Evolutionary conservation across 2,329 filamentous ascomycete genomes (phyloP).

Genomic region (Fusarium gaditjirri): DNA sequence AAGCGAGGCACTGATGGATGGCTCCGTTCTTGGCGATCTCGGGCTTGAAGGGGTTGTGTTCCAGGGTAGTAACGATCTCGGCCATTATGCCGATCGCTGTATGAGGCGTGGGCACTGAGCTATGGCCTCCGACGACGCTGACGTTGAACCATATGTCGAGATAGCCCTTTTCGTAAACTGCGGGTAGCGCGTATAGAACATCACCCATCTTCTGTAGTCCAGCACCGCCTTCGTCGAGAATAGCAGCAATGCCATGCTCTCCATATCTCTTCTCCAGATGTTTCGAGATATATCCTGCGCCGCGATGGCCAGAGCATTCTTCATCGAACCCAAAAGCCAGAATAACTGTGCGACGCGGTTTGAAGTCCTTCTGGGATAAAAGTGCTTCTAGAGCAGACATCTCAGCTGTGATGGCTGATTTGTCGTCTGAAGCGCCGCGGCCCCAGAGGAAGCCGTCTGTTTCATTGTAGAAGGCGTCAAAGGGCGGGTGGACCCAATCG

Average conservation of each 20-base stretch:
- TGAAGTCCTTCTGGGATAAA: slow-evolving; percentile 58
- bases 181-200: slow-evolving; percentile 63
- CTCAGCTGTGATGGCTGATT: slow-evolving; percentile 52
- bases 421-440: slow-evolving; percentile 53
- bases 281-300: slow-evolving; percentile 62
- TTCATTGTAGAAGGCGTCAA: slow-evolving; percentile 50
- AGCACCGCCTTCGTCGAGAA: slow-evolving; percentile 71
- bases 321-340: slow-evolving; percentile 73
- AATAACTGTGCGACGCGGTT: slow-evolving; percentile 65
- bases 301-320: slow-evolving; percentile 65
- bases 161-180: slow-evolving; percentile 70
- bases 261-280: slow-evolving; percentile 64
- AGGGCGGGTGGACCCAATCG: slow-evolving; percentile 53
- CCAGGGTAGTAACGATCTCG: slow-evolving; percentile 71
- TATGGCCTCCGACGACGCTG: slow-evolving; percentile 67
- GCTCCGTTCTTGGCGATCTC: slow-evolving; percentile 58
- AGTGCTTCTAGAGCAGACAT: slow-evolving; percentile 57
- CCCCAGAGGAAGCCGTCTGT: slow-evolving; percentile 51
- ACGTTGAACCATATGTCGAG: slow-evolving; percentile 67
- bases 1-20: slow-evolving; percentile 63
- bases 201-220: slow-evolving; percentile 60
- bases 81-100: slow-evolving; percentile 75
- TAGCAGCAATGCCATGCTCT: slow-evolving; percentile 64
- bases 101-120: slow-evolving; percentile 66
- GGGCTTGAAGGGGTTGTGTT: slow-evolving; percentile 64